Evolutionary conservation across 2,329 filamentous ascomycete genomes (phyloP), one percentile per base, ranked within the genome.

Genomic region (Aphanocladium album): DNA sequence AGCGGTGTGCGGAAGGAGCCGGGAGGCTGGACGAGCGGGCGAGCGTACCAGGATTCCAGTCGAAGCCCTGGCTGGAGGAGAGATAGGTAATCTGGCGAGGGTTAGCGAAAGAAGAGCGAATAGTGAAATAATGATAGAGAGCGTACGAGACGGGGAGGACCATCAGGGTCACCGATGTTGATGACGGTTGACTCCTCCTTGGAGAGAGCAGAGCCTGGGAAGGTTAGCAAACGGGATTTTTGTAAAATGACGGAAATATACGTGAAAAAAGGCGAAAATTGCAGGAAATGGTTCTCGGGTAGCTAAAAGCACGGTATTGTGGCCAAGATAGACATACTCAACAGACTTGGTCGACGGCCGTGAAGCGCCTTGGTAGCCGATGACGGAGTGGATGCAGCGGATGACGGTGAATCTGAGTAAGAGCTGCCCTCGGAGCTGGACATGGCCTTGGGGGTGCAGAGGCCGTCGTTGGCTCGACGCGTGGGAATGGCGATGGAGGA

Each of bases 141-240:
- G n/a, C 86, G 72, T 76, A 91, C 88, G 76, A 93, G 77, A 59
- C 88, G 81, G 64, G 88, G 87, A 64, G 85, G 83, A n/a, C 86
- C 87, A 65, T 91, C 88, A 25, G 86, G 85, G 64, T 89, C 84
- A 46, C 88, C 89, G 66, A 93, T 85, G 71, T 92, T 90, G 72
- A 93, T 86, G 51, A 91, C 88, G n/a, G 87, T 91, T 69, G 88
- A 88, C 74, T 92, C 88, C 67, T 89, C 83, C 72, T 89, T 86
- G 49, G 85, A 85, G 63, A 93, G 80, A 19, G 89, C 87, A 46
- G 85, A 83, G 73, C 89, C 89, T 91, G 65, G 54, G n/a, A 25
- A 9, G 25, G 46, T 50, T 23, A 47, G 52, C 53, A 60, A 30
- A 35, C 43, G 23, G 19, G 14, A 25, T 19, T 27, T 5, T 33